phyloP scores from a whole-genome alignment of 176 grass and related monocot genomes.

The Luzula sylvatica region DNA sequence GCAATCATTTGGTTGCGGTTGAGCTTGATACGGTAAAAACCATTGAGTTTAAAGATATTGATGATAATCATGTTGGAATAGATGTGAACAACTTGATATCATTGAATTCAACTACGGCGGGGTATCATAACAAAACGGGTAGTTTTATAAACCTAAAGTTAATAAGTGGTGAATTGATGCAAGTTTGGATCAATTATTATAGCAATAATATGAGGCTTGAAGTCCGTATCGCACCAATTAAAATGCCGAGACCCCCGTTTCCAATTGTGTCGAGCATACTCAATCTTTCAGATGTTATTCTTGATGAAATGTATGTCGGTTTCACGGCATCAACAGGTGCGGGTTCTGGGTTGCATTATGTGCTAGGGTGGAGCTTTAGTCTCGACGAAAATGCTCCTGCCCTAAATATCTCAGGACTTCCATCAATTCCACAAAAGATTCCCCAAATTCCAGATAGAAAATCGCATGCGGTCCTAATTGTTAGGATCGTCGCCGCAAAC shows the following conservation, averaged over 20 bases:
- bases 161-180: constrained; percentile 26
- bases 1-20: constrained; percentile 36
- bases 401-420: constrained; percentile 29
- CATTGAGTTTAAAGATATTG: constrained; percentile 36
- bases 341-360: constrained; percentile 24
- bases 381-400: constrained; percentile 25
- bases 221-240: constrained; percentile 29
- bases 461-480: background rate
- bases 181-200: constrained; percentile 42
- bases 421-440: constrained; percentile 20
- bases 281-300: constrained; percentile 24
- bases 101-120: constrained; percentile 12
- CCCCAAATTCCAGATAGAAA: constrained; percentile 7
- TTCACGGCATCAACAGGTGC: constrained; percentile 46
- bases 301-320: constrained; percentile 24
- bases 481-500: no score
- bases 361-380: constrained; percentile 43
- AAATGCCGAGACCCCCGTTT: constrained; percentile 5
- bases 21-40: constrained; percentile 53
- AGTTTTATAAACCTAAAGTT: constrained; percentile 19
- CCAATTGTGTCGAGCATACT: constrained; percentile 22
- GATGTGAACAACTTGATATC: constrained; percentile 40
- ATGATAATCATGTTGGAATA: constrained; percentile 51
- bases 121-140: constrained; percentile 20
- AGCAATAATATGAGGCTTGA: constrained; percentile 19